These are phyloP conservation scores for Umbelopsis sp. DNA, from an alignment of 192 early-diverging fungal genomes.

Conservation along the genomic window DNA sequence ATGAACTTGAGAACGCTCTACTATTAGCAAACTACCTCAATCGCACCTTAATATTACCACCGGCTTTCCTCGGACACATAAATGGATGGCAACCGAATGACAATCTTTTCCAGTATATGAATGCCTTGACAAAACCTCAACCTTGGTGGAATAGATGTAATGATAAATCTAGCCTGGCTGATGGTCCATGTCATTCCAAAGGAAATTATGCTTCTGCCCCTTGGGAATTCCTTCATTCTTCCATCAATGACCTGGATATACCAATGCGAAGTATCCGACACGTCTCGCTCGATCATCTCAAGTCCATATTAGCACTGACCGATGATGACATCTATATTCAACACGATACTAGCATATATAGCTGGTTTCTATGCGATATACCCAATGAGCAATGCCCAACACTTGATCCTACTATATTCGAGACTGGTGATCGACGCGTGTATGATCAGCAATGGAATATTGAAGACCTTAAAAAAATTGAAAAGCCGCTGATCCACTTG, in stretches of 20 bases:
- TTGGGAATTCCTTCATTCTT: constrained; percentile 19
- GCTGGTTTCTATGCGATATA: constrained; percentile 54
- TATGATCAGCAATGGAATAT: constrained; percentile 36
- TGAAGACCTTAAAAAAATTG: constrained; percentile 25
- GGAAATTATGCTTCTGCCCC: constrained; percentile 19
- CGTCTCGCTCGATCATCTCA: constrained; percentile 14
- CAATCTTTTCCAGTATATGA: constrained; percentile 40
- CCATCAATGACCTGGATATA: constrained; percentile 28
- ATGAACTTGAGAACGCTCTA: constrained; percentile 55
- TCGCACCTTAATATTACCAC: constrained; percentile 55
- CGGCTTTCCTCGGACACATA: constrained; percentile 51
- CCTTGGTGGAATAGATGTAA: constrained; percentile 40
- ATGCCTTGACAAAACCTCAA: constrained; percentile 36
- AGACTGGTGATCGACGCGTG: constrained; percentile 11
- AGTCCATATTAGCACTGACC: constrained; percentile 6
- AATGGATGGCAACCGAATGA: constrained; percentile 44
- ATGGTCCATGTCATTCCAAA: constrained; percentile 33
- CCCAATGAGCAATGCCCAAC: constrained; percentile 21
- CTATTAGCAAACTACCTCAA: constrained; percentile 54
- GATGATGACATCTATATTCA: constrained; percentile 43
- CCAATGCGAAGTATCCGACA: constrained; percentile 13
- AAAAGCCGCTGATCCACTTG: constrained; percentile 49
- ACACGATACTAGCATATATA: constrained; percentile 43
- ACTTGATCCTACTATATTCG: not conserved
- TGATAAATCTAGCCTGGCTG: constrained; percentile 29